Evolutionary conservation across 139 green algal genomes (phyloP).

Genomic region (Coelastrella sp.): DNA sequence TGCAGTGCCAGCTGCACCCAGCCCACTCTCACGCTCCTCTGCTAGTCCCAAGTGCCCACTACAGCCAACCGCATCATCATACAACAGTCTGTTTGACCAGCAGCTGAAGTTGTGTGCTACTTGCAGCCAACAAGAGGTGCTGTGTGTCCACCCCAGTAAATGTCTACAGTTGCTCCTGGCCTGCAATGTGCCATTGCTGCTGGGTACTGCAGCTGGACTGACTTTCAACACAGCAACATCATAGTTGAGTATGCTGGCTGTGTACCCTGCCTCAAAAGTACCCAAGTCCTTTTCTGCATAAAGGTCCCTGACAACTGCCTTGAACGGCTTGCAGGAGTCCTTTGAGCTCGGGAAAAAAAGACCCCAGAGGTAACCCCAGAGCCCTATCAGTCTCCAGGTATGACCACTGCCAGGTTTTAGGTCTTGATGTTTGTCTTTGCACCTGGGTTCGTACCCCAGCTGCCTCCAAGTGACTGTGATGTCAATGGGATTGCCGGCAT

Average conservation of each 20-base stretch:
- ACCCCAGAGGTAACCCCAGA: neutral
- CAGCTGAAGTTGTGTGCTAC: neutral
- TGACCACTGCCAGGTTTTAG: neutral
- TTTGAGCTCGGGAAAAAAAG: no score
- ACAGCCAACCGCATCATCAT: neutral
- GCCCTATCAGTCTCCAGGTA: neutral
- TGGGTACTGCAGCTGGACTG: neutral
- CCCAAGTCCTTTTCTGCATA: conserved; percentile 62
- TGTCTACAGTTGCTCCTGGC: neutral
- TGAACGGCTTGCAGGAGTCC: conserved; percentile 5
- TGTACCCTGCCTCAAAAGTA: conserved; percentile 39
- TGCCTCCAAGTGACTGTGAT: conserved; percentile 61
- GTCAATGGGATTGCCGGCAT: neutral
- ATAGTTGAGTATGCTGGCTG: conserved; percentile 22
- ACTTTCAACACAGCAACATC: conserved; percentile 42
- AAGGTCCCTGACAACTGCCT: conserved; percentile 63
- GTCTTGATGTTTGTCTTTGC: neutral
- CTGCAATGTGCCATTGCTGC: neutral
- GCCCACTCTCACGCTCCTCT: no score
- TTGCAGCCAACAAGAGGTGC: neutral
- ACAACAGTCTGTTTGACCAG: neutral
- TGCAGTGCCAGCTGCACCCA: neutral
- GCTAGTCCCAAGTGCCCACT: no score
- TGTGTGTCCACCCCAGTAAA: neutral
- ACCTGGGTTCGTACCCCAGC: conserved; percentile 50